Percentiles rank a stretch among this genome's conserved stretches.
Evolutionary conservation across 495 filamentous ascomycete genomes (phyloP).

Genomic region (Trichoderma orchidacearum): DNA sequence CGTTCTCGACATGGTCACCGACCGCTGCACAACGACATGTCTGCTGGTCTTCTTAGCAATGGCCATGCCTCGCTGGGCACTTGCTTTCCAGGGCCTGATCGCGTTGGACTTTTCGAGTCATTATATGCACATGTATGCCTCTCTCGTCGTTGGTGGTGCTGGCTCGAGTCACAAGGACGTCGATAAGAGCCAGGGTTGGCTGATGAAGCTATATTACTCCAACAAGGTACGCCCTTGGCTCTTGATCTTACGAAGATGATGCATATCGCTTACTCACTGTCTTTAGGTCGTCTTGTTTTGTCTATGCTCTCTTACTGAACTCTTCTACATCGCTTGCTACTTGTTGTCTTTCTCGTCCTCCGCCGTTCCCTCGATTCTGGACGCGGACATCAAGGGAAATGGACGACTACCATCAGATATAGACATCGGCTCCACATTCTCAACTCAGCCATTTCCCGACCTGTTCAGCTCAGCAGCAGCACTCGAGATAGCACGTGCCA

Average conservation of each 20-base stretch:
- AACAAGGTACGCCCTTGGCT: slow-evolving; percentile 64
- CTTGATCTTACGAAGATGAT: slow-evolving; percentile 7
- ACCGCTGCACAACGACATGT: slow-evolving; percentile 84
- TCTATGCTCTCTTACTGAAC: slow-evolving; percentile 81
- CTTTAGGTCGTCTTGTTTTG: slow-evolving; percentile 76
- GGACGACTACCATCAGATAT: neutral
- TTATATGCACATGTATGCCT: slow-evolving; percentile 98
- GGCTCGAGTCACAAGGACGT: slow-evolving; percentile 87
- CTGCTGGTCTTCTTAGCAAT: slow-evolving; percentile 84
- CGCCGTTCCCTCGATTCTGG: neutral
- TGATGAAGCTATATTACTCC: slow-evolving; percentile 91
- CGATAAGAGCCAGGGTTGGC: slow-evolving; percentile 59
- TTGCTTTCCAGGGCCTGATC: slow-evolving; percentile 88
- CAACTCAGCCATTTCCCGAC: neutral
- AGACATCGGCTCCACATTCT: neutral
- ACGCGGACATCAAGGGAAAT: neutral
- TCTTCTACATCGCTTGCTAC: slow-evolving; percentile 96
- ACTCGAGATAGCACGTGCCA: neutral
- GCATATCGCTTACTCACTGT: neutral
- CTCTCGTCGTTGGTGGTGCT: slow-evolving; percentile 63
- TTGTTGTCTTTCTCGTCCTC: slow-evolving; percentile 92
- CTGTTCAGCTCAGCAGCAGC: neutral
- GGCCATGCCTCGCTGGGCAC: slow-evolving; percentile 82
- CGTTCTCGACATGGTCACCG: slow-evolving; percentile 94
- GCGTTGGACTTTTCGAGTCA: slow-evolving; percentile 85